Evolutionary conservation across 176 grass and related monocot genomes (phyloP), one percentile per base, ranked within the genome.

Genomic region (Musa itinerans): DNA sequence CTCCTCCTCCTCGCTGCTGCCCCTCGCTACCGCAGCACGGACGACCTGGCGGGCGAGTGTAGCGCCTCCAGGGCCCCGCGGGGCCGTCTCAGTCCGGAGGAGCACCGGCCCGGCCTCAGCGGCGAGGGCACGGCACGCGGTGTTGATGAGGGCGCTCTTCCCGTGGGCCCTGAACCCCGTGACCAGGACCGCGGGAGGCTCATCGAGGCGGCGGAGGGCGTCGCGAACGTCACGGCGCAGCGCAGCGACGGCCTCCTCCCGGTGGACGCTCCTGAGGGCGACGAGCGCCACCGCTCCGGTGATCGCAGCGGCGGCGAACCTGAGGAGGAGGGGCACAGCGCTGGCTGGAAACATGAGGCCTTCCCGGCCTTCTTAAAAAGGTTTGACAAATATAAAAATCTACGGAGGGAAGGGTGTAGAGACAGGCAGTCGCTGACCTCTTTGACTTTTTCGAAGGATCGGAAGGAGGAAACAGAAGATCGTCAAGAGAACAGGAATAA

Each of bases 61-160:
- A 34, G 83, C 78, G 9, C 78, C n/a, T 11, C 85, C 84, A 62
- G 87, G 74, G 17, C 90, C 84, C 52, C 86, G 94, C 12, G 94
- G 94, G 63, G 86, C 85, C 19, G 95, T 76, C 69, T 94, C 90
- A 16, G 88, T 80, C 66, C 90, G 95, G 72, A 94, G 78, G 74
- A 94, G 88, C 76, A 99, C 84, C 54, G 86, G 90, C n/a, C 90
- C 95, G 11, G 80, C 73, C 84, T 99, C 90, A 34, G 21, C 86
- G 21, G 86, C 86, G 80, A 94, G 95, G 52, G 88, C 84, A 64
- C 95, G 84, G 75, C 90, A 99, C 48, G 90, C 90, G 26, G 90
- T 99, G 86, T 99, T 94, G 27, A 94, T 74, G 69, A 99, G 83
- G 2, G 90, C 93, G 80, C 95, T 94, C 88, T 93, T 99, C 16